Conservation (phyloP, 2,329 filamentous ascomycete genomes). For the Cercospora brassicicola region DNA sequence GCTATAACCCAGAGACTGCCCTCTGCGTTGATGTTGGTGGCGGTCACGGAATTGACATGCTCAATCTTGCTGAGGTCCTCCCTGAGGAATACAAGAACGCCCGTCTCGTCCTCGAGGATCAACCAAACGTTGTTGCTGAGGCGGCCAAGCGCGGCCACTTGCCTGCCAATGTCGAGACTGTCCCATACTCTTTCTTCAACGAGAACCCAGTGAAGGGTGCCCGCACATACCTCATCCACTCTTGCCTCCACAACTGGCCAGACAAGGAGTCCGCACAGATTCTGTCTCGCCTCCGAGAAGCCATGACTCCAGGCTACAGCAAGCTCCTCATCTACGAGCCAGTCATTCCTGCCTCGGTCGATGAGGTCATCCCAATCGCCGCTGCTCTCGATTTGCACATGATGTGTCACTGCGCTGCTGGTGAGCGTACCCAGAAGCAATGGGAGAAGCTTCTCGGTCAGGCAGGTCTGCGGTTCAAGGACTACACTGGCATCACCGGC, state of each 20-base stretch:
- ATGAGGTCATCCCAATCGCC: constrained; percentile 3
- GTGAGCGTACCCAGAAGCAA: neutral
- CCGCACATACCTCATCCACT: constrained; percentile 32
- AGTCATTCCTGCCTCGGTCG: constrained; percentile 22
- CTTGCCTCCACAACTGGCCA: constrained; percentile 29
- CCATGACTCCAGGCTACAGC: constrained; percentile 30
- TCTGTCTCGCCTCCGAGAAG: constrained; percentile 22
- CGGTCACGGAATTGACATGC: constrained; percentile 24
- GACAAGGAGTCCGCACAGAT: constrained; percentile 25
- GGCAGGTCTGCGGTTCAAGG: neutral
- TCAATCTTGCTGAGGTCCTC: neutral
- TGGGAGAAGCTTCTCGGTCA: neutral
- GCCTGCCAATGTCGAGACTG: constrained; percentile 1
- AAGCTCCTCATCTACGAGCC: constrained; percentile 32
- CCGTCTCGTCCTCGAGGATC: constrained; percentile 12
- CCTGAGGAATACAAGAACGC: neutral
- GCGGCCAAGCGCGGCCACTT: neutral
- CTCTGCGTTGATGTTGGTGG: constrained; percentile 31
- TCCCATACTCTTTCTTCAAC: constrained; percentile 24
- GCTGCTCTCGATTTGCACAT: constrained; percentile 45
- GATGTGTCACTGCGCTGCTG: constrained; percentile 34
- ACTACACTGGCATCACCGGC: neutral
- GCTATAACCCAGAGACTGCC: constrained; percentile 11
- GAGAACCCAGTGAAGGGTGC: constrained; percentile 29
- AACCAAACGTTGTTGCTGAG: constrained; percentile 6